Evolutionary conservation across 768 basidiomycete species (phyloP).

Genomic region (Saitozyma podzolica): DNA sequence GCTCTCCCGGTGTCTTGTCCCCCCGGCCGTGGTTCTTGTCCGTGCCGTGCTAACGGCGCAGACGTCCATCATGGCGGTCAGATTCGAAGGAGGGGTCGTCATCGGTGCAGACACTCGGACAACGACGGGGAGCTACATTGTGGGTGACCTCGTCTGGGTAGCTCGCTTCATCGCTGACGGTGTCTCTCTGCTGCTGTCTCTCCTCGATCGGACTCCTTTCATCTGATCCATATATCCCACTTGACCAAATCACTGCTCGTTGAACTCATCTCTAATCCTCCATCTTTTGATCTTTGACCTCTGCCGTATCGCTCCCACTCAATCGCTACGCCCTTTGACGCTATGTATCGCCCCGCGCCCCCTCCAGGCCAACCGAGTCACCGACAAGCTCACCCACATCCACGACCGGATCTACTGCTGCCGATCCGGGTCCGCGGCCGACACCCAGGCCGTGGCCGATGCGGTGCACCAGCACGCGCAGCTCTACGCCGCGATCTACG

Average conservation of each 20-base stretch:
- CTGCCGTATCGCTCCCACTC: background rate
- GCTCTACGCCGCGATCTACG: slow-evolving; percentile 66
- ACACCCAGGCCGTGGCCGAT: slow-evolving; percentile 94
- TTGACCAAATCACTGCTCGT: too few species aligned
- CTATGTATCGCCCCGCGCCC: background rate
- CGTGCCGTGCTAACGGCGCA: slow-evolving; percentile 49
- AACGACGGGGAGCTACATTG: slow-evolving; percentile 94
- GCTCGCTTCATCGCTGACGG: too few species aligned
- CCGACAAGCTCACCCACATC: slow-evolving; percentile 93
- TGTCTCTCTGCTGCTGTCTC: too few species aligned
- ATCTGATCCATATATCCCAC: too few species aligned
- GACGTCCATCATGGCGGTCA: slow-evolving; percentile 99
- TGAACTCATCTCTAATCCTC: background rate
- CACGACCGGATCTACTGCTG: slow-evolving; percentile 99
- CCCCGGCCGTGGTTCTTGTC: background rate
- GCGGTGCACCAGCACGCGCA: slow-evolving; percentile 80
- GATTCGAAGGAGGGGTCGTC: slow-evolving; percentile 91
- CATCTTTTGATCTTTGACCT: background rate
- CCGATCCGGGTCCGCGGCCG: slow-evolving; percentile 95
- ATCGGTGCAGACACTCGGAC: slow-evolving; percentile 97
- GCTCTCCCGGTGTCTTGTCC: background rate
- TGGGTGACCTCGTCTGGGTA: slow-evolving; percentile 53
- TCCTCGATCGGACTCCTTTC: too few species aligned
- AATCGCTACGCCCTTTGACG: background rate
- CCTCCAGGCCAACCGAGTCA: slow-evolving; percentile 88